Percentiles rank a stretch among this genome's conserved stretches.
phyloP scores from a whole-genome alignment of 768 basidiomycete genomes.

The Pisolithus marmoratus region DNA sequence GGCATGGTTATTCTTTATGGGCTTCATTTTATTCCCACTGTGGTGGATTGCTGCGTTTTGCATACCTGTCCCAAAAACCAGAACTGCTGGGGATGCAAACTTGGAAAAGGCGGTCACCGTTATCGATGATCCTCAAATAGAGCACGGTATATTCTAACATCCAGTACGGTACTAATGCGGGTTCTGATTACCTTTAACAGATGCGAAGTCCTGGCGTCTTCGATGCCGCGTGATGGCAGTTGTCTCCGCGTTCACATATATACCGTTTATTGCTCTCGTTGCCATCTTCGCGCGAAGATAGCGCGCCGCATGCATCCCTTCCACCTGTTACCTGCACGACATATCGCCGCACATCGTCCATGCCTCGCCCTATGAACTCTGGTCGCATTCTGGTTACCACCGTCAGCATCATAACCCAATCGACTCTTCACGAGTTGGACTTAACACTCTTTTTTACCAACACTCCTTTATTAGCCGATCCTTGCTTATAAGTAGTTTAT shows the following conservation, averaged over 20 bases:
- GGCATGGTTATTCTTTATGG: constrained; percentile 75
- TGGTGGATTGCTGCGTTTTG: constrained; percentile 58
- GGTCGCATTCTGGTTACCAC: constrained; percentile 4
- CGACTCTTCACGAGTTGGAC: constrained; percentile 1
- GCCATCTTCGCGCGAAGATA: constrained; percentile 51
- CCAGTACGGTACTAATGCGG: background rate
- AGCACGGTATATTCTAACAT: constrained; percentile 50
- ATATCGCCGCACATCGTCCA: constrained; percentile 5
- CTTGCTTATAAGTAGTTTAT: constrained; percentile 26
- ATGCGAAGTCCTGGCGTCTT: constrained; percentile 67
- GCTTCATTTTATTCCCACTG: constrained; percentile 56
- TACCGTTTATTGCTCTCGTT: constrained; percentile 72
- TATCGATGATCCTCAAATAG: constrained; percentile 75
- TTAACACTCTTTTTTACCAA: constrained; percentile 15
- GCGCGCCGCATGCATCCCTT: constrained; percentile 7
- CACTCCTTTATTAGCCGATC: constrained; percentile 16
- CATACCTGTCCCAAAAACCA: constrained; percentile 53
- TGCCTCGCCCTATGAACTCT: constrained; percentile 18
- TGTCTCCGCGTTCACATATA: constrained; percentile 66
- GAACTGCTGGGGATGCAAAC: constrained; percentile 50
- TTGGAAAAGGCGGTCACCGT: constrained; percentile 60
- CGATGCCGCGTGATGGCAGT: constrained; percentile 71
- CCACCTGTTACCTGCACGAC: background rate
- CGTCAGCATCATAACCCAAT: constrained; percentile 7
- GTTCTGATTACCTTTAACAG: constrained; percentile 30